Conservation (phyloP, 352 stramenopile species). For the Plasmopara halstedii region DNA sequence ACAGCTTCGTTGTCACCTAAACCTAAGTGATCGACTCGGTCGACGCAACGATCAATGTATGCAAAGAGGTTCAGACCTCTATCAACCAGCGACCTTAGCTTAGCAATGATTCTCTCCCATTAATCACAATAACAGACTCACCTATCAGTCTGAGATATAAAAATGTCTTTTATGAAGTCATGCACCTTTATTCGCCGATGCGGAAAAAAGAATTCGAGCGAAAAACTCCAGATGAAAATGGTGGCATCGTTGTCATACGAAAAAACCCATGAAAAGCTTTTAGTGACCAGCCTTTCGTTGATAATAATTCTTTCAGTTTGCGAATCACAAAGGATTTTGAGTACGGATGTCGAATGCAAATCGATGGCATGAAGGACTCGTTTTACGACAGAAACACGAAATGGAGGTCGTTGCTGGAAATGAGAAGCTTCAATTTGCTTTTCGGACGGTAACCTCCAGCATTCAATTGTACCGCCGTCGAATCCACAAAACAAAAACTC, state of each 20-base stretch:
- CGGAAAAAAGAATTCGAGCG: conserved; percentile 41
- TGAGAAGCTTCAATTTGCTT: conserved; percentile 5
- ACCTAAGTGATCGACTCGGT: conserved; percentile 25
- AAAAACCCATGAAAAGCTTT: conserved; percentile 49
- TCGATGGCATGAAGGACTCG: conserved; percentile 39
- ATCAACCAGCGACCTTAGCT: conserved; percentile 2
- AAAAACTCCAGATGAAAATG: conserved; percentile 51
- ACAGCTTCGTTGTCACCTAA: conserved; percentile 22
- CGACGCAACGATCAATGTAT: conserved; percentile 22
- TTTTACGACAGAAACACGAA: conserved; percentile 34
- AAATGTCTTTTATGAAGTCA: conserved; percentile 27
- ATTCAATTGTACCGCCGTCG: conserved; percentile 41
- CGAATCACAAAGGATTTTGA: conserved; percentile 27
- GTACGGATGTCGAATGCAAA: conserved; percentile 36
- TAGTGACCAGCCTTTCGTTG: conserved; percentile 4
- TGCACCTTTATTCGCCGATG: conserved; percentile 41
- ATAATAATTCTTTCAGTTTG: conserved; percentile 8
- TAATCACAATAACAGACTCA: conserved; percentile 5
- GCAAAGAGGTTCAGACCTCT: conserved; percentile 25
- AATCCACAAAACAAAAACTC: conserved; percentile 53
- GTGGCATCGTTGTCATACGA: conserved; percentile 37
- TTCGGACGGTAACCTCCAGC: conserved; percentile 28
- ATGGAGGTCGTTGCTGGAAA: conserved; percentile 11
- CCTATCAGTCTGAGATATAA: conserved; percentile 12
- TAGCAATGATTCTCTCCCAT: neutral